These are phyloP conservation scores for Plasmodium reichenowi DNA, from an alignment of 169 alveolate species.

Conservation along the genomic window DNA sequence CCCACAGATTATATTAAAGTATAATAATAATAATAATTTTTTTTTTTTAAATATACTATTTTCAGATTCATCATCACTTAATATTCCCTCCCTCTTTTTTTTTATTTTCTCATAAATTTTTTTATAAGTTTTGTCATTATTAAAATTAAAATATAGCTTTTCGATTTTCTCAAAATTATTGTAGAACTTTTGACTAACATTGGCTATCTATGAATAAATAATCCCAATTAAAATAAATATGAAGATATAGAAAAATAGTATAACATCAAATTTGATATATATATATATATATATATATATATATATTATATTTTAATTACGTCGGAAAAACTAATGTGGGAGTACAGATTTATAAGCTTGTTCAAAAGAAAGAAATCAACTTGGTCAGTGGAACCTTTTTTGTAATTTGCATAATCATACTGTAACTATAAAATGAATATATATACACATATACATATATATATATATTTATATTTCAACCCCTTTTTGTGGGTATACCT, in stretches of 20 bases:
- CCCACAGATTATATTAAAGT: no score
- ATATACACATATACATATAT: background rate
- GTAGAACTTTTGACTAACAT: conserved; percentile 40
- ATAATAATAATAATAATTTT: background rate
- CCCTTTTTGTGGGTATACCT: conserved; percentile 10
- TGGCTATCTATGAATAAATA: conserved; percentile 15
- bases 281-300: background rate
- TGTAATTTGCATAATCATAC: conserved; percentile 47
- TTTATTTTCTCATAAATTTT: conserved; percentile 63
- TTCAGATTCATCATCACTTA: conserved; percentile 21
- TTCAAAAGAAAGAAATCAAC: conserved; percentile 26
- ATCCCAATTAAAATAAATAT: background rate
- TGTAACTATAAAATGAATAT: conserved; percentile 18
- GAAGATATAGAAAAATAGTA: background rate
- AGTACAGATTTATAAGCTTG: conserved; percentile 29
- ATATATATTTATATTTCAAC: background rate
- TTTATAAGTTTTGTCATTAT: conserved; percentile 65
- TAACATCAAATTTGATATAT: background rate
- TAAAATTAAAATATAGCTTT: conserved; percentile 44
- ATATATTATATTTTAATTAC: conserved; percentile 15
- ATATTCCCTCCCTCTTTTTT: conserved; percentile 30
- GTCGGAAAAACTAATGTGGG: conserved; percentile 52
- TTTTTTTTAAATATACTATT: conserved; percentile 12
- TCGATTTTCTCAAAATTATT: conserved; percentile 57
- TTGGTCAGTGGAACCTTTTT: background rate